Evolutionary conservation across 495 filamentous ascomycete genomes (phyloP).

Genomic region (Tuber umbilicatum): DNA sequence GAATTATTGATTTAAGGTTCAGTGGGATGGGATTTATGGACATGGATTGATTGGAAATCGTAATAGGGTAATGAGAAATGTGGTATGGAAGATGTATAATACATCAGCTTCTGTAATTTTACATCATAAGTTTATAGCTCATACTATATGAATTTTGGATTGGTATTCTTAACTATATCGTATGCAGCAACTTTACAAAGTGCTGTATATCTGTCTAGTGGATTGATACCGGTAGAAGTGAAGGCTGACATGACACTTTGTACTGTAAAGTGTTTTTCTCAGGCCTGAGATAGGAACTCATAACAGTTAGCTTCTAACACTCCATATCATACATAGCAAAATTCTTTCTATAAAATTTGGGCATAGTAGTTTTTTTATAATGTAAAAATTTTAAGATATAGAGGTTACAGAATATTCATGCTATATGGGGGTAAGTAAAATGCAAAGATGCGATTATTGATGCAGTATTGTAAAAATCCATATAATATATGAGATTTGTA

Average conservation of each 20-base stretch:
- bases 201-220: constrained; percentile 1
- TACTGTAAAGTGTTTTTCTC: constrained; percentile 1
- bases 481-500: background rate
- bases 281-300: background rate
- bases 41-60: too few relatives aligned
- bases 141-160: background rate
- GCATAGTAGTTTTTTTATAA: constrained; percentile 12
- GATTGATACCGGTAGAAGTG: constrained; percentile 2
- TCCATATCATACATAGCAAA: too few relatives aligned
- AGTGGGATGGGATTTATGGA: background rate
- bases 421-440: constrained; percentile 6
- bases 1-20: background rate
- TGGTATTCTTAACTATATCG: background rate
- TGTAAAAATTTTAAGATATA: constrained; percentile 5
- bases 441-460: constrained; percentile 3
- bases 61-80: too few relatives aligned
- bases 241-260: constrained; percentile 4
- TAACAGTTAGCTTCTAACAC: too few relatives aligned
- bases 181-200: constrained; percentile 7
- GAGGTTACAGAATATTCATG: constrained; percentile 6
- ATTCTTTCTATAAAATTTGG: too few relatives aligned
- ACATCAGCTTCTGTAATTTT: too few relatives aligned
- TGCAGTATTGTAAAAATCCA: constrained; percentile 6
- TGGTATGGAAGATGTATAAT: too few relatives aligned
- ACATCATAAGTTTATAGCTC: too few relatives aligned